Base-by-base conservation (phyloP, 2,329 filamentous ascomycete species). In the Coniochaeta sp. region DNA sequence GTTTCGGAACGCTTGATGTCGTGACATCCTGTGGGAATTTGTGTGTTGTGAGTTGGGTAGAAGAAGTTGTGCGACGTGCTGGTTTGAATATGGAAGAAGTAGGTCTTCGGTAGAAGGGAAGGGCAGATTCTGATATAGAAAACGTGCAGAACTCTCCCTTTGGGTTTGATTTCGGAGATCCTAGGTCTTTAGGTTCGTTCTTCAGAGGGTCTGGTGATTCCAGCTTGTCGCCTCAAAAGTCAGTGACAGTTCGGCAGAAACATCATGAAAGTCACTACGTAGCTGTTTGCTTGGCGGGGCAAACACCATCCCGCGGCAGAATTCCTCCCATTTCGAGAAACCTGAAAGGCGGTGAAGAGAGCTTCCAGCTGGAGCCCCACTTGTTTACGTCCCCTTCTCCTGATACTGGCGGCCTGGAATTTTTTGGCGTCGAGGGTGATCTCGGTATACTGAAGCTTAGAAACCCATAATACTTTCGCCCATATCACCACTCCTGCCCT, bases 1-100 rank as follows among this genome's bases (percentile, higher is more conserved):
- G 55, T 75, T 75, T 32, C 71, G 71, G 51, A 71, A 69, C n/a
- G 67, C 65, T 53, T 73, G 69, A 53, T 77, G 74, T 49, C 73
- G 72, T 27, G 74, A 75, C 74, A 77, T 77, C 7, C 53, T 63
- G 53, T 42, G 26, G 8, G 50, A n/a, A n/a, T n/a, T 14, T 20
- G 22, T 26, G 26, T 31, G n/a, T 16, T 38, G 33, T 38, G 33
- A 20, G n/a, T n/a, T n/a, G n/a, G n/a, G n/a, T n/a, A n/a, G n/a
- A n/a, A n/a, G n/a, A n/a, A n/a, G n/a, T n/a, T n/a, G n/a, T 38
- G 33, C 22, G 33, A 38, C 33, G 33, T 38, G 33, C 18, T 38
- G 33, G 32, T n/a, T n/a, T n/a, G n/a, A n/a, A n/a, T n/a, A n/a
- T n/a, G n/a, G n/a, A n/a, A n/a, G n/a, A n/a, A n/a, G n/a, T n/a